Evolutionary conservation across 2,329 filamentous ascomycete genomes (phyloP).

Genomic region (Xylaria hypoxylon): DNA sequence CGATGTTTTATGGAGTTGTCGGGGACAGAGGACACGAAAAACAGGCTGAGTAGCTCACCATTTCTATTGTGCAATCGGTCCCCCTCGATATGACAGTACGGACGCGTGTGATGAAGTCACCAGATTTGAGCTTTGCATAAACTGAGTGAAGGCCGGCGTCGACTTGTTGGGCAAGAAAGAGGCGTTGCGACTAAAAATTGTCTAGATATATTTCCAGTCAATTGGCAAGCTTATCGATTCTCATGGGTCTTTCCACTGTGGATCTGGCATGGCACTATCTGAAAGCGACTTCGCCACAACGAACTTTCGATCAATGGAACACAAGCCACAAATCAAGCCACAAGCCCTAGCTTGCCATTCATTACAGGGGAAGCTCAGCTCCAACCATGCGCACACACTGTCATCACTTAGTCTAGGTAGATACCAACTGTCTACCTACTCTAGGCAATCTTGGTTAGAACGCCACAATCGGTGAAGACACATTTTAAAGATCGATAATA

Average conservation of each 20-base stretch:
- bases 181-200: slow-evolving; percentile 45
- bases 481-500: slow-evolving; percentile 21
- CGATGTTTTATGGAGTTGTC: slow-evolving; percentile 2
- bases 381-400: slow-evolving; percentile 31
- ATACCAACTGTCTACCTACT: too few species aligned
- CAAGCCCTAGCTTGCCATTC: slow-evolving; percentile 8
- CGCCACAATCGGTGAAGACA: slow-evolving; percentile 40
- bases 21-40: neutral
- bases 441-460: neutral
- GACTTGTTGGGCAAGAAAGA: slow-evolving; percentile 28
- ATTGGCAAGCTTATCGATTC: slow-evolving; percentile 32
- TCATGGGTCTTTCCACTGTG: slow-evolving; percentile 20
- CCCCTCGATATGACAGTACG: neutral
- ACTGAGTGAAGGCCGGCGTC: slow-evolving; percentile 15
- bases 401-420: slow-evolving; percentile 5
- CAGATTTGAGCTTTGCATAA: slow-evolving; percentile 7
- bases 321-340: slow-evolving; percentile 24
- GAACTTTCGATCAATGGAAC: neutral
- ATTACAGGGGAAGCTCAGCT: slow-evolving; percentile 36
- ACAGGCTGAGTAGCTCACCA: slow-evolving; percentile 32
- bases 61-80: slow-evolving; percentile 14
- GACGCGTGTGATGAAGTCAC: neutral
- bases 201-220: slow-evolving; percentile 32
- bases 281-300: neutral
- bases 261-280: neutral